phyloP scores from a whole-genome alignment of 139 green algal genomes.

The Tetraselmis striata region DNA sequence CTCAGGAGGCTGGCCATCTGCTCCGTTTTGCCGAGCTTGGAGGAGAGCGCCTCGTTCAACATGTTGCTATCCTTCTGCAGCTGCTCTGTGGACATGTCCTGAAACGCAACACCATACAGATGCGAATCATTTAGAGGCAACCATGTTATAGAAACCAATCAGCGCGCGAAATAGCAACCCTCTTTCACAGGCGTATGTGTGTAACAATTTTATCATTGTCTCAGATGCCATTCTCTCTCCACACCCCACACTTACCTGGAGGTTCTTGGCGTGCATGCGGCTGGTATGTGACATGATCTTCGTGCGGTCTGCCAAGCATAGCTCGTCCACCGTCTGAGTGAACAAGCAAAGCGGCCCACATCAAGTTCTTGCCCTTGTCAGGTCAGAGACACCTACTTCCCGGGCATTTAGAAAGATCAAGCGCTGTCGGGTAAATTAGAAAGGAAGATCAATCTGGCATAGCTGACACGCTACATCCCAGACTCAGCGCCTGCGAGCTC shows the following conservation, averaged over 20 bases:
- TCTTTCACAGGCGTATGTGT: too few relatives aligned
- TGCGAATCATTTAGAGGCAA: too few relatives aligned
- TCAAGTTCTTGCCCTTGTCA: neutral
- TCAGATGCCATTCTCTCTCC: too few relatives aligned
- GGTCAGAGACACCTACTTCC: neutral
- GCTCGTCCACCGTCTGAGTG: neutral
- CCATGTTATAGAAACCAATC: too few relatives aligned
- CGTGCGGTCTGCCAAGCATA: neutral
- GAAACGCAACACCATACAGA: too few relatives aligned
- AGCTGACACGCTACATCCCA: neutral
- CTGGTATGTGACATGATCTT: neutral
- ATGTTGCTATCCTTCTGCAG: neutral
- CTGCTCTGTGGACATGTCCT: neutral
- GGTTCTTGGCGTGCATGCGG: neutral
- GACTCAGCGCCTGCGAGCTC: neutral
- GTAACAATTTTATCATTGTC: too few relatives aligned
- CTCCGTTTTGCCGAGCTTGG: neutral
- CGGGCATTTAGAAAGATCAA: too few relatives aligned
- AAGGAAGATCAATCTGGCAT: too few relatives aligned
- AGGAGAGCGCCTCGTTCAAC: neutral
- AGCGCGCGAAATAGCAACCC: too few relatives aligned
- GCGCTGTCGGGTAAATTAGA: too few relatives aligned
- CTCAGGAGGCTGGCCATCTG: neutral
- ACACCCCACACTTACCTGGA: too few relatives aligned
- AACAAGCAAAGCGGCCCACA: neutral